These are phyloP conservation scores for Podaxis sp. DNA, from an alignment of 768 basidiomycete species.

Conservation along the genomic window DNA sequence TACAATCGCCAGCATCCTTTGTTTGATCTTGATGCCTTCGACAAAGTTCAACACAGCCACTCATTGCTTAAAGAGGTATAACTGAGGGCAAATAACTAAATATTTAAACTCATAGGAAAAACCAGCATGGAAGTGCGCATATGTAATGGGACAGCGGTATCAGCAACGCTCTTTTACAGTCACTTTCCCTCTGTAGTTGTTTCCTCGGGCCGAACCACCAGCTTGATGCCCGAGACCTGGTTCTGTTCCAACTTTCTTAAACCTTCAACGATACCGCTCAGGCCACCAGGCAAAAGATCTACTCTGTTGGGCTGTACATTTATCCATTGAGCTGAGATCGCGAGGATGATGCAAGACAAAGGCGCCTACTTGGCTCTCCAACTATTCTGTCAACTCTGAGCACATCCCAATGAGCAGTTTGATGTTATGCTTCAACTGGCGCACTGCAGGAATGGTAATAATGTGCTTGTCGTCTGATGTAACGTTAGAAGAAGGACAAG, in stretches of 20 bases:
- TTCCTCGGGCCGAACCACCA: slow-evolving; percentile 34
- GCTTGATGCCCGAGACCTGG: slow-evolving; percentile 41
- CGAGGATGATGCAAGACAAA: not conserved
- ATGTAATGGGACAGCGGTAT: not conserved
- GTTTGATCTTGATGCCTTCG: not conserved
- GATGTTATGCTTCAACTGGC: slow-evolving; percentile 17
- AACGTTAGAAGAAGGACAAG: slow-evolving; percentile 34
- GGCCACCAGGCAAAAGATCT: slow-evolving; percentile 41
- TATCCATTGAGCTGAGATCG: not conserved
- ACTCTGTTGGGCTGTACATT: slow-evolving; percentile 40
- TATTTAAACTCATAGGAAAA: too few relatives aligned
- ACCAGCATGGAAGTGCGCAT: not conserved
- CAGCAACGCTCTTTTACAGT: not conserved
- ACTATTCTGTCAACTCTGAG: slow-evolving; percentile 15
- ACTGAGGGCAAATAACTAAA: too few relatives aligned
- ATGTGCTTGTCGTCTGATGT: slow-evolving; percentile 16
- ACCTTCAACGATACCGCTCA: slow-evolving; percentile 41
- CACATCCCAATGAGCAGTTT: slow-evolving; percentile 19
- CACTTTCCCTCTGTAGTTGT: slow-evolving; percentile 2
- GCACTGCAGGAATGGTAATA: slow-evolving; percentile 10
- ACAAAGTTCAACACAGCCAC: not conserved
- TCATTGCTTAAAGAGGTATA: not conserved
- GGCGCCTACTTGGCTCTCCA: slow-evolving; percentile 21
- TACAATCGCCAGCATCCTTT: not conserved
- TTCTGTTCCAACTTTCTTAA: slow-evolving; percentile 39